These are phyloP conservation scores for Penicillium sp. DNA, from an alignment of 2,329 filamentous ascomycete genomes.

Conservation along the genomic window DNA sequence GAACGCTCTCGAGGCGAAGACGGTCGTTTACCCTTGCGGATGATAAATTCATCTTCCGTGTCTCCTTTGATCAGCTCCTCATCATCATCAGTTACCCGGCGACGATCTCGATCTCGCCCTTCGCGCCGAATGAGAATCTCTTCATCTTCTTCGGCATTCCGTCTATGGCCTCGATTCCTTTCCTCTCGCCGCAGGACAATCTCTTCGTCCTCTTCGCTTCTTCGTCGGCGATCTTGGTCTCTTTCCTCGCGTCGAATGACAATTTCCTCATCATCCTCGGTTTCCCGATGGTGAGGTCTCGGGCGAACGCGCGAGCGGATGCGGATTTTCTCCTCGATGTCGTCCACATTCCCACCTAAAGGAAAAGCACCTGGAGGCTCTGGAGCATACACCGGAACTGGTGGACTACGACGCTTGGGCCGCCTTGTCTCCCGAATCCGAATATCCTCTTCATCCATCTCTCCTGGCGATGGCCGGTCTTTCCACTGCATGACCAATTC, in stretches of 20 bases:
- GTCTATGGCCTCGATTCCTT: background rate
- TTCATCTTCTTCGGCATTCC: conserved; percentile 15
- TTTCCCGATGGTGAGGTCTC: conserved; percentile 13
- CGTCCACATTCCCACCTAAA: background rate
- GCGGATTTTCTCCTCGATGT: conserved; percentile 4
- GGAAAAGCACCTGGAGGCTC: conserved; percentile 11
- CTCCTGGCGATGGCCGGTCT: conserved; percentile 13
- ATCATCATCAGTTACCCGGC: conserved; percentile 25
- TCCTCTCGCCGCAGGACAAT: background rate
- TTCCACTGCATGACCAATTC: conserved; percentile 19
- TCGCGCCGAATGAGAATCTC: conserved; percentile 12
- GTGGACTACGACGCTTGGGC: conserved; percentile 7
- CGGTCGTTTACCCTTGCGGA: conserved; percentile 11
- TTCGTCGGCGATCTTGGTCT: background rate
- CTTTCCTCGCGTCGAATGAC: background rate
- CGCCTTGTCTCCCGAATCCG: conserved; percentile 4
- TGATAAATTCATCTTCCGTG: conserved; percentile 9
- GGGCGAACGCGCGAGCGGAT: conserved; percentile 8
- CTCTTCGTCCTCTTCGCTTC: background rate
- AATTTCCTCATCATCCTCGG: conserved; percentile 26
- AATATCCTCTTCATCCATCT: conserved; percentile 10
- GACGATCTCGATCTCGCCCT: conserved; percentile 10
- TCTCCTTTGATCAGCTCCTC: conserved; percentile 39
- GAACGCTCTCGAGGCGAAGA: conserved; percentile 49
- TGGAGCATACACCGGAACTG: conserved; percentile 1